These are phyloP conservation scores for Paraphoma sp. DNA, from an alignment of 2,329 filamentous ascomycete genomes.

Conservation along the genomic window DNA sequence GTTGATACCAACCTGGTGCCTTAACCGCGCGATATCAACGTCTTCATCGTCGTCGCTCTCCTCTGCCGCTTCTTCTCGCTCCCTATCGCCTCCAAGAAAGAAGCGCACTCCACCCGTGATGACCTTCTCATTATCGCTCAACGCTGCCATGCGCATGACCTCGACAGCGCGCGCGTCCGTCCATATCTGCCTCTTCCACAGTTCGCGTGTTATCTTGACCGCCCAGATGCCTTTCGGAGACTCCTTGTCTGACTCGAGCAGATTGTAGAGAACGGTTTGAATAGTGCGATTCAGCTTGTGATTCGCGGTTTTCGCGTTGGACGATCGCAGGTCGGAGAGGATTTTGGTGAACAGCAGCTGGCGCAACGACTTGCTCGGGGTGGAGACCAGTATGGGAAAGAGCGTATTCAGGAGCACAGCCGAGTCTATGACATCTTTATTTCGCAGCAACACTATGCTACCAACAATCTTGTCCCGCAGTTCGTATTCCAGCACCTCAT, in stretches of 20 bases:
- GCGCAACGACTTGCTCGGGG: slow-evolving; percentile 87
- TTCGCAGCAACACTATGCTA: slow-evolving; percentile 82
- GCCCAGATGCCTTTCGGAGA: slow-evolving; percentile 93
- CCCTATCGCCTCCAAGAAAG: slow-evolving; percentile 95
- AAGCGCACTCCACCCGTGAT: slow-evolving; percentile 86
- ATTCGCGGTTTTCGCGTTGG: slow-evolving; percentile 86
- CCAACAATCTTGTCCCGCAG: slow-evolving; percentile 93
- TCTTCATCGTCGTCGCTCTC: slow-evolving; percentile 79
- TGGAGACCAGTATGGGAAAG: slow-evolving; percentile 93
- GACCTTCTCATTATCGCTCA: slow-evolving; percentile 93
- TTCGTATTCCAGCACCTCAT: slow-evolving; percentile 81
- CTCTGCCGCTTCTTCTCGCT: slow-evolving; percentile 84
- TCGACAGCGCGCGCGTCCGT: slow-evolving; percentile 94
- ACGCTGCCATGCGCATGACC: slow-evolving; percentile 92
- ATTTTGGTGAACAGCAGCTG: slow-evolving; percentile 89
- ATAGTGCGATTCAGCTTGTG: slow-evolving; percentile 92
- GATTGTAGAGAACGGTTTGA: slow-evolving; percentile 90
- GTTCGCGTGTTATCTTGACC: slow-evolving; percentile 90
- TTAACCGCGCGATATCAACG: slow-evolving; percentile 78
- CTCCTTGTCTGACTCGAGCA: slow-evolving; percentile 83
- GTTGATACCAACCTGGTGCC: slow-evolving; percentile 88
- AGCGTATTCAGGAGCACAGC: slow-evolving; percentile 80
- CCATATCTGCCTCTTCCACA: slow-evolving; percentile 98
- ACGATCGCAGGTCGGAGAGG: slow-evolving; percentile 84
- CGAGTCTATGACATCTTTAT: slow-evolving; percentile 93